phyloP scores from a whole-genome alignment of 768 basidiomycete species.

The Phlebiopsis gigantea region DNA sequence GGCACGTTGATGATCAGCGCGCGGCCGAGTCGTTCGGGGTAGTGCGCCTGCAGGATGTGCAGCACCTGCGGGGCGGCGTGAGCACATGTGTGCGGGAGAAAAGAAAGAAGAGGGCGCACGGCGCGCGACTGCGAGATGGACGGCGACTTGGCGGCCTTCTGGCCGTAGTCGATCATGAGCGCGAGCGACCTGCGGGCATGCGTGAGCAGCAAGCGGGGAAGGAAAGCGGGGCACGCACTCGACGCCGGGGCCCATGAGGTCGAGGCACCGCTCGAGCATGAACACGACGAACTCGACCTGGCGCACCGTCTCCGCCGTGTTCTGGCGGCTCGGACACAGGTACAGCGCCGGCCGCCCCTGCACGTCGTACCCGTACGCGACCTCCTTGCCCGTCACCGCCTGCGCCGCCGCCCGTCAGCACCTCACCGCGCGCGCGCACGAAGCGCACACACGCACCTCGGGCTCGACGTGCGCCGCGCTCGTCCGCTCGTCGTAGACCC shows the following conservation, averaged over 20 bases:
- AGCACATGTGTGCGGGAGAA: background rate
- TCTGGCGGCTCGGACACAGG: slow-evolving; percentile 66
- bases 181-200: slow-evolving; percentile 47
- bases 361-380: slow-evolving; percentile 72
- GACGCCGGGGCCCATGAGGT: slow-evolving; percentile 76
- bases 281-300: slow-evolving; percentile 75
- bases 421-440: background rate
- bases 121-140: slow-evolving; percentile 33
- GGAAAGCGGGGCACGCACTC: slow-evolving; percentile 47
- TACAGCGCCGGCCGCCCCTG: slow-evolving; percentile 64
- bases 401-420: slow-evolving; percentile 20
- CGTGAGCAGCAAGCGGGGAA: background rate
- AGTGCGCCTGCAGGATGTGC: slow-evolving; percentile 72
- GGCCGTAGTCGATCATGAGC: slow-evolving; percentile 71
- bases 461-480: slow-evolving; percentile 62
- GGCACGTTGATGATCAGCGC: slow-evolving; percentile 80
- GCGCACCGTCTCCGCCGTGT: slow-evolving; percentile 61
- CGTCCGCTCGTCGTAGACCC: slow-evolving; percentile 53
- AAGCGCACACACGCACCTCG: slow-evolving; percentile 44
- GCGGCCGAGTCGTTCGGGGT: slow-evolving; percentile 78
- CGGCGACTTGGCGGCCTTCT: slow-evolving; percentile 56
- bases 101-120: slow-evolving; percentile 23
- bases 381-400: slow-evolving; percentile 79
- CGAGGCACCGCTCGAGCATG: slow-evolving; percentile 70
- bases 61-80: slow-evolving; percentile 17